Evolutionary conservation across 1,139 yeast genomes (phyloP).

Genomic region (Trichomonascaceae sp.): DNA sequence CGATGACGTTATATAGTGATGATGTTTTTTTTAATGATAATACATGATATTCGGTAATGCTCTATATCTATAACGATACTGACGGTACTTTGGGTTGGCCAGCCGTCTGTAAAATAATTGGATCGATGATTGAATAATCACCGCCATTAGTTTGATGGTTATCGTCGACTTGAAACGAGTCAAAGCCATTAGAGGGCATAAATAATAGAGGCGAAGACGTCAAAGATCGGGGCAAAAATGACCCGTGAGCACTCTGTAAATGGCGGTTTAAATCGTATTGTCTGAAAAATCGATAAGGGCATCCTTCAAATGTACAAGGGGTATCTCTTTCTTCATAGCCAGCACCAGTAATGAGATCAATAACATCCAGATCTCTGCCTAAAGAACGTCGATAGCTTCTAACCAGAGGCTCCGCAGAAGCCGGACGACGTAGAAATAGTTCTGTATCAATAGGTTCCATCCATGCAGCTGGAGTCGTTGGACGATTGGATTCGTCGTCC

Average conservation of each 20-base stretch:
- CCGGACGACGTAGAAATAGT: conserved; percentile 1
- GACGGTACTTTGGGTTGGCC: not conserved
- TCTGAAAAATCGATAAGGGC: conserved; percentile 34
- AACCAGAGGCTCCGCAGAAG: conserved; percentile 5
- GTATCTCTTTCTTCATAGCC: conserved; percentile 31
- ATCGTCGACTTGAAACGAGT: conserved; percentile 5
- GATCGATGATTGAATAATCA: conserved; percentile 4
- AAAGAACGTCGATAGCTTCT: not conserved
- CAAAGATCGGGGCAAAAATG: not conserved
- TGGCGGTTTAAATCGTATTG: conserved; percentile 38
- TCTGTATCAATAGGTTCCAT: conserved; percentile 2
- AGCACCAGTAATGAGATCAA: conserved; percentile 35
- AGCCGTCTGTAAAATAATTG: conserved; percentile 2
- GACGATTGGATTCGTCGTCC: conserved; percentile 2
- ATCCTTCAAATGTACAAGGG: conserved; percentile 31
- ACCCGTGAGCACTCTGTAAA: conserved; percentile 25
- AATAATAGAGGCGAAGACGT: not conserved
- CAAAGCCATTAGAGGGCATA: not conserved
- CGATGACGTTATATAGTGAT: too few species aligned
- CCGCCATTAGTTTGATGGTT: not conserved
- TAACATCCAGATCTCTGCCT: conserved; percentile 15
- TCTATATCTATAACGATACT: not conserved
- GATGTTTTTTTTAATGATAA: not conserved
- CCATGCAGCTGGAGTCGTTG: conserved; percentile 11
- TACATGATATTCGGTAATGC: not conserved